Evolutionary conservation across 495 filamentous ascomycete genomes (phyloP).

Genomic region (Trichoderma virens): DNA sequence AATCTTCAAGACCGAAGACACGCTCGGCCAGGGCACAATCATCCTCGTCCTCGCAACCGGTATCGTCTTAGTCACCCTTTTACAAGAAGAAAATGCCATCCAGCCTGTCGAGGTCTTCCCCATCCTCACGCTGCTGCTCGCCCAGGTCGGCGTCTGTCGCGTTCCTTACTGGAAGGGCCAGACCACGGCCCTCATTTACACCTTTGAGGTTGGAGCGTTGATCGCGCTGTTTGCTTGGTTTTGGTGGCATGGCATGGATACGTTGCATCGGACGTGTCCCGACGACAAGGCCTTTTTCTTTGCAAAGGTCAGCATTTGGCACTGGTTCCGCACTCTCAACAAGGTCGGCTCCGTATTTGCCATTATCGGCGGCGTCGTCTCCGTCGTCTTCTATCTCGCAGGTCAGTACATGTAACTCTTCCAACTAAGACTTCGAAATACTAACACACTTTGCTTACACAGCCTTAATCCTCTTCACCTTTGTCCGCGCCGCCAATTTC

Average conservation of each 20-base stretch:
- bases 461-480: not conserved
- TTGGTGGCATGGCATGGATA: constrained; percentile 17
- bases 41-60: not conserved
- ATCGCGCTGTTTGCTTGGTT: constrained; percentile 15
- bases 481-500: not conserved
- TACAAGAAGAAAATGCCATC: not conserved
- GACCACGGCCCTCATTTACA: constrained; percentile 2
- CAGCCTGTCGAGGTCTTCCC: constrained; percentile 4
- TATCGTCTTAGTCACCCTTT: not conserved
- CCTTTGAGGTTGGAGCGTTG: not conserved
- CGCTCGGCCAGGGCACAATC: constrained; percentile 11
- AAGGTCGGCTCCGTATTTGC: constrained; percentile 13
- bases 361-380: not conserved
- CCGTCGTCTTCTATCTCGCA: not conserved
- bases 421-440: not conserved
- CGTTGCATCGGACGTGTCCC: constrained; percentile 12
- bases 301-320: constrained; percentile 16
- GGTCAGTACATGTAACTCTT: not conserved
- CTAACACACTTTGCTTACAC: not conserved
- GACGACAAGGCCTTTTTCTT: constrained; percentile 21
- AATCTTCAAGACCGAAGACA: constrained; percentile 11
- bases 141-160: constrained; percentile 5
- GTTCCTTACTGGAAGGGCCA: not conserved
- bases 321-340: constrained; percentile 21
- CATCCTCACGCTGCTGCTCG: not conserved